These are phyloP conservation scores for Madurella mycetomatis DNA, from an alignment of 2,329 filamentous ascomycete species.

Conservation along the genomic window DNA sequence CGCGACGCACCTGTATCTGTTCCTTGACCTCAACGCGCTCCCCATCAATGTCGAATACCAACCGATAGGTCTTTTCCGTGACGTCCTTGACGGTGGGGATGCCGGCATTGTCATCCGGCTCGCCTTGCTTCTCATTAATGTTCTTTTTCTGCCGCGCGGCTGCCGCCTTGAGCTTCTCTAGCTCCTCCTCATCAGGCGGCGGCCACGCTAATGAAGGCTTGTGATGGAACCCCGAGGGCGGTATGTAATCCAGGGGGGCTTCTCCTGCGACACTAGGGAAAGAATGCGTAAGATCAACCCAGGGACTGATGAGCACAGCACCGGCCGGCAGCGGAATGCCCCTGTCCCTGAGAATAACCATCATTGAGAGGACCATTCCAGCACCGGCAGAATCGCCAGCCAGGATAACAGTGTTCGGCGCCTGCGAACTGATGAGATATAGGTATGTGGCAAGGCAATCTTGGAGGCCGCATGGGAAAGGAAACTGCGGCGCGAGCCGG, in stretches of 20 bases:
- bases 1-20: constrained; percentile 72
- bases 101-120: constrained; percentile 7
- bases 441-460: constrained; percentile 89
- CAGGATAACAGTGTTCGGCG: constrained; percentile 76
- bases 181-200: constrained; percentile 76
- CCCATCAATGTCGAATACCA: constrained; percentile 69
- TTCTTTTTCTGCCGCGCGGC: constrained; percentile 32
- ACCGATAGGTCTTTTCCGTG: constrained; percentile 22
- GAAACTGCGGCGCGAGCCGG: constrained; percentile 85
- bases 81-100: constrained; percentile 24
- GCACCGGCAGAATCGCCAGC: constrained; percentile 92
- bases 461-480: constrained; percentile 87
- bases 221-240: constrained; percentile 80
- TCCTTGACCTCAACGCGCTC: constrained; percentile 72
- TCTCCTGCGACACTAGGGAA: constrained; percentile 82
- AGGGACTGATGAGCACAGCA: constrained; percentile 85
- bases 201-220: constrained; percentile 90
- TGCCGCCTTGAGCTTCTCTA: constrained; percentile 49
- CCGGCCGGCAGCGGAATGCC: constrained; percentile 82
- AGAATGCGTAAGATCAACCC: constrained; percentile 93
- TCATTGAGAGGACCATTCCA: constrained; percentile 77
- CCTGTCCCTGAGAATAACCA: constrained; percentile 78
- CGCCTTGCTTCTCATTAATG: constrained; percentile 5
- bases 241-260: constrained; percentile 80
- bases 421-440: constrained; percentile 70